A percentile compares a stretch with the other conserved stretches of the same genome.
Evolutionary conservation across 208 protist species (phyloP).

Genomic region (Wallacemonas sp.): DNA sequence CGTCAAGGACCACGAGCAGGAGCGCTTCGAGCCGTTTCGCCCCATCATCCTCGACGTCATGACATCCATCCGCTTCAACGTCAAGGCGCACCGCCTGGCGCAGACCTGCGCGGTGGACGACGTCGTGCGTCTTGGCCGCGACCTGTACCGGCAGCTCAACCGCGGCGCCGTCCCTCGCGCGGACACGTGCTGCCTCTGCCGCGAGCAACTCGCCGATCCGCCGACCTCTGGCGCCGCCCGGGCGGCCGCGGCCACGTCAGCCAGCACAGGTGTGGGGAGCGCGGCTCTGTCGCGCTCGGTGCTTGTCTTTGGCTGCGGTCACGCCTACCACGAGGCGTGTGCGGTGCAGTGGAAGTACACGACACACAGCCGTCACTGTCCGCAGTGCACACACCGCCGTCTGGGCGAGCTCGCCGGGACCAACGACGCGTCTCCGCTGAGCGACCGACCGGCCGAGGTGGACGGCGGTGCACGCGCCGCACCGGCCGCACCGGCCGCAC

Average conservation of each 20-base stretch:
- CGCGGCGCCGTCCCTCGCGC: conserved; percentile 49
- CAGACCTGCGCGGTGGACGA: conserved; percentile 51
- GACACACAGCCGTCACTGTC: not conserved
- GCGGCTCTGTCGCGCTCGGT: conserved; percentile 25
- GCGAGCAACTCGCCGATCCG: conserved; percentile 24
- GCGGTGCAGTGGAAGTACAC: conserved; percentile 7
- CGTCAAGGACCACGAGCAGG: conserved; percentile 51
- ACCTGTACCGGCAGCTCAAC: conserved; percentile 48
- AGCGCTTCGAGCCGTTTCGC: conserved; percentile 60
- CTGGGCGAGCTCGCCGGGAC: not conserved
- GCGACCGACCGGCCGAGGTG: too few species aligned
- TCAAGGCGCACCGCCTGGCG: conserved; percentile 54
- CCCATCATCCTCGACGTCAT: conserved; percentile 67
- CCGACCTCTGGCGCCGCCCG: not conserved
- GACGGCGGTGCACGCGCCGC: too few species aligned
- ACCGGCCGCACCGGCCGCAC: too few species aligned
- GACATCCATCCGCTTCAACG: conserved; percentile 56
- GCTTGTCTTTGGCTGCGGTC: conserved; percentile 76
- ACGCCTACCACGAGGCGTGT: conserved; percentile 75
- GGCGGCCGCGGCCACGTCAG: too few species aligned
- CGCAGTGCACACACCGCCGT: not conserved
- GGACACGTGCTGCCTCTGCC: conserved; percentile 68
- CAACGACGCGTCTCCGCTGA: not conserved
- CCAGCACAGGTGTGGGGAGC: too few species aligned
- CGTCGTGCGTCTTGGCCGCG: conserved; percentile 35